phyloP scores from a whole-genome alignment of 331 rosid genomes.

The Quercus lobata region DNA sequence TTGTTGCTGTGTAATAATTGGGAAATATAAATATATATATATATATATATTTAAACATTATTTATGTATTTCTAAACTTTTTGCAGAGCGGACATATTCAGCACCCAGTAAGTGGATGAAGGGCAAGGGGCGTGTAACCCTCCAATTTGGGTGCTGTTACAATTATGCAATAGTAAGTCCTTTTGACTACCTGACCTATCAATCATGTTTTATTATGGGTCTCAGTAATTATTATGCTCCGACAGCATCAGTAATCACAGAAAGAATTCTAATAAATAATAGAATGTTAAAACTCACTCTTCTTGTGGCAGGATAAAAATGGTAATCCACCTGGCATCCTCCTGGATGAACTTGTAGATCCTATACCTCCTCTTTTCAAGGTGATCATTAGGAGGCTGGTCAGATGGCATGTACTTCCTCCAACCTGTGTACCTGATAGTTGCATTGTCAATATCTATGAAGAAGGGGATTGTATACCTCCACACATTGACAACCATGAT shows the following conservation, averaged over 20 bases:
- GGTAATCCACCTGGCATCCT: conserved; percentile 95
- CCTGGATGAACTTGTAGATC: conserved; percentile 48
- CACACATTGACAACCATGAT: conserved; percentile 93
- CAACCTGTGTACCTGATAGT: conserved; percentile 91
- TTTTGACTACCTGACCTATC: neutral
- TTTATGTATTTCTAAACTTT: conserved; percentile 8
- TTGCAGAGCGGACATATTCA: conserved; percentile 74
- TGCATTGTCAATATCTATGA: conserved; percentile 94
- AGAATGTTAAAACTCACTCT: conserved; percentile 6
- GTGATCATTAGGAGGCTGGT: conserved; percentile 87
- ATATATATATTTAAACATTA: neutral
- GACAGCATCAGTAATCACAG: neutral
- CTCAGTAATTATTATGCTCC: conserved; percentile 1
- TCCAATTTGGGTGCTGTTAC: conserved; percentile 97
- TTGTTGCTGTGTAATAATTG: neutral
- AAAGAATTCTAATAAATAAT: conserved; percentile 4
- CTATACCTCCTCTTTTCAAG: conserved; percentile 86
- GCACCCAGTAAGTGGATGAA: conserved; percentile 97
- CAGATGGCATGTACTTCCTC: conserved; percentile 89
- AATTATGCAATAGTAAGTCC: conserved; percentile 77
- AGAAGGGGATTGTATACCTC: conserved; percentile 97
- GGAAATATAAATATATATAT: neutral
- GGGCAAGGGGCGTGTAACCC: conserved; percentile 84
- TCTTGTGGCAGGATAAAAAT: conserved; percentile 68
- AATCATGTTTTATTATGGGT: neutral